Percentiles rank a stretch among this genome's conserved stretches.
phyloP scores from a whole-genome alignment of 169 alveolate genomes.

The Blepharisma undulans region DNA sequence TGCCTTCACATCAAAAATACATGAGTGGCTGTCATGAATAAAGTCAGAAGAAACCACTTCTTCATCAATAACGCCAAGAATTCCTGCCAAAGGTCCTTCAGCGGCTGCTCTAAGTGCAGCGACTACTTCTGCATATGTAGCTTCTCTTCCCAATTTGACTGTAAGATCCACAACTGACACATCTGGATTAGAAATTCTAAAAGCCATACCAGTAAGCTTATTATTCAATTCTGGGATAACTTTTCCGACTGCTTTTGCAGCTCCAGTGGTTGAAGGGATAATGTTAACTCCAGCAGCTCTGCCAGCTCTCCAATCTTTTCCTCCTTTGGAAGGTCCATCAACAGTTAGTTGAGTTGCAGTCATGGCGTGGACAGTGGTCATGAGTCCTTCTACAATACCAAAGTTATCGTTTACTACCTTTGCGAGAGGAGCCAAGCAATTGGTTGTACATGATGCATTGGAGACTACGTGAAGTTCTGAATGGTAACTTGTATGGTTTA shows the following conservation, averaged over 20 bases:
- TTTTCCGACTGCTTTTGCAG: slow-evolving; percentile 99
- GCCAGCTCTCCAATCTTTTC: slow-evolving; percentile 99
- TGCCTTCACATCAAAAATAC: slow-evolving; percentile 96
- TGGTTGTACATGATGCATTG: slow-evolving; percentile 99
- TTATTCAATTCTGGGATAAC: slow-evolving; percentile 98
- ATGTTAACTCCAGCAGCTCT: slow-evolving; percentile 97
- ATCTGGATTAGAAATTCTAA: slow-evolving; percentile 85
- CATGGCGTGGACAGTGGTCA: slow-evolving; percentile 99
- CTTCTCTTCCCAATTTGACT: slow-evolving; percentile 94
- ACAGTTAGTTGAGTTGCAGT: slow-evolving; percentile 99
- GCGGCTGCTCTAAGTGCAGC: slow-evolving; percentile 94
- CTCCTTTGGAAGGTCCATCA: slow-evolving; percentile 99
- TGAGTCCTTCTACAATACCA: slow-evolving; percentile 98
- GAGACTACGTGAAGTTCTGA: slow-evolving; percentile 91
- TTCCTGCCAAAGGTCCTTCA: slow-evolving; percentile 93
- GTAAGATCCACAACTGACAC: slow-evolving; percentile 99
- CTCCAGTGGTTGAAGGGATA: slow-evolving; percentile 99
- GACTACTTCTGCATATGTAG: slow-evolving; percentile 94
- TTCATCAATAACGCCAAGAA: slow-evolving; percentile 94
- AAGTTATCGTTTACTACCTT: slow-evolving; percentile 96
- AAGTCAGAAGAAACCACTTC: slow-evolving; percentile 97
- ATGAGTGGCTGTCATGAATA: slow-evolving; percentile 93
- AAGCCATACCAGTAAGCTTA: slow-evolving; percentile 97
- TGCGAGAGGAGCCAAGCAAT: slow-evolving; percentile 99
- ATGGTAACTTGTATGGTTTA: slow-evolving; percentile 93